Evolutionary conservation across 169 alveolate genomes (phyloP).

Genomic region (Plasmodium cynomolgi): DNA sequence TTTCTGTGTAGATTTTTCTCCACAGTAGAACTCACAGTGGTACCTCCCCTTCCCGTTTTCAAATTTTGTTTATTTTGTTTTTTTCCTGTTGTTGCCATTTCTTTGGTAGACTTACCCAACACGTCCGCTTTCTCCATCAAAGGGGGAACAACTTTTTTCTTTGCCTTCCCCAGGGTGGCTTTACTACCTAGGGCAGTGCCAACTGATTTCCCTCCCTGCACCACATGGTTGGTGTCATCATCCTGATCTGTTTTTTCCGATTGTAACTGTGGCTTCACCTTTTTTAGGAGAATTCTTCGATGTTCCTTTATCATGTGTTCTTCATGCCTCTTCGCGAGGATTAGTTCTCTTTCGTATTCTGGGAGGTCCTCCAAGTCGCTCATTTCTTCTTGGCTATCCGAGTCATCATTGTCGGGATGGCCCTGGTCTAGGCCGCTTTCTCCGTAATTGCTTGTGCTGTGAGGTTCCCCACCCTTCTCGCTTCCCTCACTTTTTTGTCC

Average conservation of each 20-base stretch:
- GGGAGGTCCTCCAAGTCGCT: slow-evolving; percentile 75
- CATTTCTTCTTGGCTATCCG: slow-evolving; percentile 7
- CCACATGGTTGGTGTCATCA: neutral
- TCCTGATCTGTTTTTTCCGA: neutral
- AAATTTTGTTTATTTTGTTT: neutral
- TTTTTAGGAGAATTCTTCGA: slow-evolving; percentile 53
- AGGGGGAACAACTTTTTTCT: neutral
- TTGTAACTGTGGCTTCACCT: slow-evolving; percentile 9
- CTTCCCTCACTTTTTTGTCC: neutral
- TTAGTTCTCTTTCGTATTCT: slow-evolving; percentile 82
- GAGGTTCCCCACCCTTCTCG: neutral
- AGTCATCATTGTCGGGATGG: neutral
- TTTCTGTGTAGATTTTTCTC: neutral
- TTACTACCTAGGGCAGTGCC: neutral
- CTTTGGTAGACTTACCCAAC: neutral
- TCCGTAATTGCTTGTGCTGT: neutral
- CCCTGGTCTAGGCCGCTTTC: neutral
- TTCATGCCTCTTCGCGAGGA: slow-evolving; percentile 85
- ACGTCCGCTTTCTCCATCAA: neutral
- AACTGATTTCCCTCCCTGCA: neutral
- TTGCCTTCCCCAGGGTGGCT: neutral
- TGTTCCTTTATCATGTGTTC: slow-evolving; percentile 76
- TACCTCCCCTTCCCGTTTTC: neutral
- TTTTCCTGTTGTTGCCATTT: neutral
- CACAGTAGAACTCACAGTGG: neutral